Conservation (phyloP, 2,329 filamentous ascomycete species). For the Akanthomyces dipterigenus region DNA sequence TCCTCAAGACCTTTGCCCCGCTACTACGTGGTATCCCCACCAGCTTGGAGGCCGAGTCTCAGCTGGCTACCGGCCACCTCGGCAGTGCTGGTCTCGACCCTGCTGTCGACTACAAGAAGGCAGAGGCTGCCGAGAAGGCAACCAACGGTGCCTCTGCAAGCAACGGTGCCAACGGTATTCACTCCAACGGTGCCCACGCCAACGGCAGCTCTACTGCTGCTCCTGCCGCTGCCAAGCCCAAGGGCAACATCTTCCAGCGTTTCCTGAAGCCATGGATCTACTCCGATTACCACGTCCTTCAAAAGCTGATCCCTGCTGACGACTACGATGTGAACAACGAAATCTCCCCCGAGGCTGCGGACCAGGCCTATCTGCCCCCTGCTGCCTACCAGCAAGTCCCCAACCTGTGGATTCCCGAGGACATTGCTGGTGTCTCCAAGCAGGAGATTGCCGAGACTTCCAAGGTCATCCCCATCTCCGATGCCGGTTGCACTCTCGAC, state of each 20-base stretch:
- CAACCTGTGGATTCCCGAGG: slow-evolving; percentile 69
- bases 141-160: slow-evolving; percentile 13
- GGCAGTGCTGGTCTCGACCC: slow-evolving; percentile 18
- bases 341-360: slow-evolving; percentile 57
- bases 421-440: slow-evolving; percentile 59
- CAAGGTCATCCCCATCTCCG: slow-evolving; percentile 62
- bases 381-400: slow-evolving; percentile 55
- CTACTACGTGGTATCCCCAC: slow-evolving; percentile 67
- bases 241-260: slow-evolving; percentile 46
- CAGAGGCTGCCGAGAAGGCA: slow-evolving; percentile 16
- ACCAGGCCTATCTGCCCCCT: slow-evolving; percentile 66
- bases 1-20: slow-evolving; percentile 63
- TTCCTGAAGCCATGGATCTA: slow-evolving; percentile 74
- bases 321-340: slow-evolving; percentile 39
- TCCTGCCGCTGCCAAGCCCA: slow-evolving; percentile 28
- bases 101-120: slow-evolving; percentile 16
- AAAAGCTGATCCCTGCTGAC: slow-evolving; percentile 60
- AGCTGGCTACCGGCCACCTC: slow-evolving; percentile 13
- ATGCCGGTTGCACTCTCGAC: slow-evolving; percentile 63
- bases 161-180: slow-evolving; percentile 15
- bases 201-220: slow-evolving; percentile 23
- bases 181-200: slow-evolving; percentile 19
- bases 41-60: slow-evolving; percentile 41
- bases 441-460: slow-evolving; percentile 65
- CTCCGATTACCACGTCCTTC: slow-evolving; percentile 63